phyloP scores from a whole-genome alignment of 805 yeast genomes.

The Wickerhamomyces ciferrii region DNA sequence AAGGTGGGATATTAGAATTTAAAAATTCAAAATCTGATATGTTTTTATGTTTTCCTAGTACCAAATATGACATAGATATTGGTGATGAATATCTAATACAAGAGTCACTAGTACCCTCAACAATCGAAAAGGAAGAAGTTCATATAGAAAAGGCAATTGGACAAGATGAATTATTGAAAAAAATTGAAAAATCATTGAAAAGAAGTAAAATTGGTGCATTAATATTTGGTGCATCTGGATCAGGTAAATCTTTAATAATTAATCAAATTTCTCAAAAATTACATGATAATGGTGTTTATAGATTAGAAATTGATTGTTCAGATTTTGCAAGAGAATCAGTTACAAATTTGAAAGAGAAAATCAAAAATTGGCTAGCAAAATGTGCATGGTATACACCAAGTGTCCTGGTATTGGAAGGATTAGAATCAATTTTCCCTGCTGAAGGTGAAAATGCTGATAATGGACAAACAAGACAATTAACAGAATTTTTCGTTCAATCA shows the following conservation, averaged over 20 bases:
- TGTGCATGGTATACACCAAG: conserved; percentile 79
- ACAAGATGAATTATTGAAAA: conserved; percentile 38
- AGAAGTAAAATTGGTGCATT: conserved; percentile 51
- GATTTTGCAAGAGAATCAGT: conserved; percentile 49
- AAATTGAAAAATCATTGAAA: conserved; percentile 33
- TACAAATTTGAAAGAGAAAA: conserved; percentile 37
- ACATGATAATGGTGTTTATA: conserved; percentile 33
- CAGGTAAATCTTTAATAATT: conserved; percentile 69
- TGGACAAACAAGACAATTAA: conserved; percentile 53
- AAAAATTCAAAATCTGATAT: conserved; percentile 18
- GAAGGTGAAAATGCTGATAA: conserved; percentile 56
- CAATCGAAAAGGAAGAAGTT: not conserved
- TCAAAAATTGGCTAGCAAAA: conserved; percentile 38
- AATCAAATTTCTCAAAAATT: conserved; percentile 35
- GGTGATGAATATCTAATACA: conserved; percentile 37
- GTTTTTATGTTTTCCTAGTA: not conserved
- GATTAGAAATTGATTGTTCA: conserved; percentile 50
- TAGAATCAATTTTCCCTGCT: conserved; percentile 67
- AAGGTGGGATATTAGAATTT: conserved; percentile 56
- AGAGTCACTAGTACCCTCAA: conserved; percentile 13
- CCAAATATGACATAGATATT: conserved; percentile 35
- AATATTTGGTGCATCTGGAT: conserved; percentile 70
- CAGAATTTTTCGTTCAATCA: conserved; percentile 51
- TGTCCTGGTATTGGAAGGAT: conserved; percentile 67
- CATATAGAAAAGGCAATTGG: conserved; percentile 43